phyloP scores from a whole-genome alignment of 345 rosid species.

The Anastatica hierochuntica region DNA sequence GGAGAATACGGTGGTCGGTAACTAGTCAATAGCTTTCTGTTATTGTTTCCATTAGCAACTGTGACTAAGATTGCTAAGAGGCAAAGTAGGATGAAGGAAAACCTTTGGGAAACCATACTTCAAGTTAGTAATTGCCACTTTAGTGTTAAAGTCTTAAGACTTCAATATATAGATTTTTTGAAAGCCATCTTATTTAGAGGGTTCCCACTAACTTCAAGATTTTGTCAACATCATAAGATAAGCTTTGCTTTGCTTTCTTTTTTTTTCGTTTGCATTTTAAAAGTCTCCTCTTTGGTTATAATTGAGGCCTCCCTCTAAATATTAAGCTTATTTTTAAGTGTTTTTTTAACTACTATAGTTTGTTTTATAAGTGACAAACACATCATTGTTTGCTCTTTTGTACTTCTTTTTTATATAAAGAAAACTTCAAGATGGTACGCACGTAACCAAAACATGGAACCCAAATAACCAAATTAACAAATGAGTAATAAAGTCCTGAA shows the following conservation, averaged over 20 bases:
- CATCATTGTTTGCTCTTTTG: no score
- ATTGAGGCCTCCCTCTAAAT: conserved; percentile 14
- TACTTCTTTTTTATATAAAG: no score
- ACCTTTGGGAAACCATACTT: conserved; percentile 12
- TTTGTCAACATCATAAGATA: no score
- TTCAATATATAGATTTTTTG: no score
- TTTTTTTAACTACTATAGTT: no score
- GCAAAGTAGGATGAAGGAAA: neutral
- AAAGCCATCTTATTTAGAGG: neutral
- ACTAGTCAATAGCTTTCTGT: conserved; percentile 14
- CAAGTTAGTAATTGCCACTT: neutral
- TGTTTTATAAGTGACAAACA: no score
- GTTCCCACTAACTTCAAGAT: conserved; percentile 14
- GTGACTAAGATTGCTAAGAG: conserved; percentile 6
- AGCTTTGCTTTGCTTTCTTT: no score
- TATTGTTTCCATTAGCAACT: conserved; percentile 14
- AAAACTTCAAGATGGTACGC: conserved; percentile 9
- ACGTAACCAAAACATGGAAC: conserved; percentile 21
- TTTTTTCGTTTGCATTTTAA: neutral
- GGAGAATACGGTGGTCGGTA: conserved; percentile 3
- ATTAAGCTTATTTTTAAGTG: neutral
- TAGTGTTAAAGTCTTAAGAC: no score
- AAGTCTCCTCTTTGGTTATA: neutral
- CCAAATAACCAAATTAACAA: conserved; percentile 15
- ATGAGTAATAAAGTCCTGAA: no score